These are phyloP conservation scores for Hypoxylon sp. DNA, from an alignment of 2,329 filamentous ascomycete genomes.

Conservation along the genomic window DNA sequence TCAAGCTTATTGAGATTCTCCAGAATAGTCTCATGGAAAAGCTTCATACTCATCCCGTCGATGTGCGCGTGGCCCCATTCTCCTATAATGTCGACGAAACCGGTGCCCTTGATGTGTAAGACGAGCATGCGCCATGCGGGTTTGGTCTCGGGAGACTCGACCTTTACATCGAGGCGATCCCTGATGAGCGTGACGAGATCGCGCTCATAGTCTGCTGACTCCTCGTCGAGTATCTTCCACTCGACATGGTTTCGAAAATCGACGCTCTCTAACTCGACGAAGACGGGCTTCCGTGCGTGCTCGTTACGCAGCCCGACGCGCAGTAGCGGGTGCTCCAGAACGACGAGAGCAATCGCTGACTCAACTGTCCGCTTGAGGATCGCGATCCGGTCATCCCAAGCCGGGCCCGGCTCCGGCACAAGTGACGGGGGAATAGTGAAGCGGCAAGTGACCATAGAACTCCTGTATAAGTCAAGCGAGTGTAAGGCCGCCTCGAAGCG, in stretches of 20 bases:
- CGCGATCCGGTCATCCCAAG: neutral
- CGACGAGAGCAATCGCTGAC: constrained; percentile 18
- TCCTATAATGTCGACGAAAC: constrained; percentile 26
- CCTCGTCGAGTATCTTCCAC: constrained; percentile 22
- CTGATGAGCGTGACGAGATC: constrained; percentile 4
- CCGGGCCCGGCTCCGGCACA: neutral
- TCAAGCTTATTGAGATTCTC: constrained; percentile 13
- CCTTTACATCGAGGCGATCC: constrained; percentile 16
- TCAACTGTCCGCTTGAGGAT: constrained; percentile 12
- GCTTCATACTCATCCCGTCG: constrained; percentile 30
- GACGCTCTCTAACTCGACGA: constrained; percentile 24
- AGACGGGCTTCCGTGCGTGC: constrained; percentile 25
- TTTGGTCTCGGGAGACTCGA: constrained; percentile 10
- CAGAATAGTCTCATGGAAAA: constrained; percentile 28
- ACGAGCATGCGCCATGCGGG: constrained; percentile 21
- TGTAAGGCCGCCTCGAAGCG: constrained; percentile 21
- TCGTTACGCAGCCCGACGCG: constrained; percentile 27
- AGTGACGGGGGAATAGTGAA: constrained; percentile 14
- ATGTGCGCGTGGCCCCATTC: constrained; percentile 26
- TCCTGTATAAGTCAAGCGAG: constrained; percentile 19
- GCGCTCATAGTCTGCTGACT: constrained; percentile 17
- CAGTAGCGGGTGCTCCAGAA: constrained; percentile 26
- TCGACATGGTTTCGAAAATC: constrained; percentile 27
- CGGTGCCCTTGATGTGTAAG: constrained; percentile 4
- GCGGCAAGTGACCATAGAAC: constrained; percentile 31